Evolutionary conservation across 805 yeast genomes (phyloP), one percentile per base, ranked within the genome.

Genomic region (Wickerhamomyces sydowiorum): DNA sequence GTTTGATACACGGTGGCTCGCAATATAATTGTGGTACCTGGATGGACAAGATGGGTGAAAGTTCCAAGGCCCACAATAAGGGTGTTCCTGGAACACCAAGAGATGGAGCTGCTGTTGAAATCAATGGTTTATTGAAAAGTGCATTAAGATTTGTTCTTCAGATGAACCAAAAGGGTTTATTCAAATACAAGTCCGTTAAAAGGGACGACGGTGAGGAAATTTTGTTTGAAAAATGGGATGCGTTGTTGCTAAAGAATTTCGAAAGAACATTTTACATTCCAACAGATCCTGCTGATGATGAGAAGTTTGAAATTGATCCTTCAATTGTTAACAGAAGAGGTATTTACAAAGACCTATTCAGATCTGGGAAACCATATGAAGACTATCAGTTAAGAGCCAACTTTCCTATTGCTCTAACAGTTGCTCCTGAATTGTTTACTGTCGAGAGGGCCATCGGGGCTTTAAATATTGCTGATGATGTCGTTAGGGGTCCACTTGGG

Each of bases 21-120:
- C 96, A 86, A 61, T 78, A 66, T 60, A 91, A 91, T 59, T 91
- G 99, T 67, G 99, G 99, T 19, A 93, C 99, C 0, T 91, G 99
- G 99, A 91, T 90, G 96, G 99, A 91, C 65, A 91, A 91, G 66
- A 91, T 91, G 98, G 99, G 99, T 21, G 98, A 93, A 66, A 86
- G 96, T 56, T 79, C 63, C 28, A 71, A 65, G 42, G 96, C 98
- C 0, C 82, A 84, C 1, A 82, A 79, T 45, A 85, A 82, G 52
- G 99, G 99, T n/a, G 69, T 77, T 28, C 99, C 99, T 1, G 99
- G 98, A 2, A 91, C 98, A 0, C 98, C 99, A 20, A 76, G 99
- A 58, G 96, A 90, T 63, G 99, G 99, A 29, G 96, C 97, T 1
- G 96, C 95, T 3, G 72, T 91, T 42, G 99, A 91, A 62, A 84